Evolutionary conservation across 225 moss, liverwort and hornwort species (phyloP), one percentile per base, ranked within the genome.

Genomic region (Bryum argenteum): DNA sequence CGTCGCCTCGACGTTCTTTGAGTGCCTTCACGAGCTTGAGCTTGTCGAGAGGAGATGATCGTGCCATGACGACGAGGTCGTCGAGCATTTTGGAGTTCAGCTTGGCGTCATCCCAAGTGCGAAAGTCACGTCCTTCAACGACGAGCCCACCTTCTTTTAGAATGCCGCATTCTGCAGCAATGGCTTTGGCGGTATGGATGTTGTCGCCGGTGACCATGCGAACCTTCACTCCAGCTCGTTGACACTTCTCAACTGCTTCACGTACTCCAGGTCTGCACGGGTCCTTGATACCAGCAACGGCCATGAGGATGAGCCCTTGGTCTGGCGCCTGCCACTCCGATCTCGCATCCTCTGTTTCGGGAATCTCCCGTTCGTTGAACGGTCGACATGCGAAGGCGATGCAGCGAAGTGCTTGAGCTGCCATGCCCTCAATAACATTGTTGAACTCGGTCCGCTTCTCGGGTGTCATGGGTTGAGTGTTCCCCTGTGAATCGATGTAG

Each of bases 301-400:
- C 71, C 67, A 78, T 54, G 20, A 81, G 39, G 6, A 41, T 72
- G 13, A 84, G 71, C 38, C 40, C 24, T 40, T 70, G 48, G 26
- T 71, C 70, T 10, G 71, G 65, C 8, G 63, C 69, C 19, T 26
- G 60, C 74, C 54, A 69, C 11, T 69, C 74, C 7, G 20, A 77
- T 21, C 6, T 15, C 12, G 67, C 72, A 11, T 84, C 73, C 11
- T 73, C 80, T 1, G 26, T 68, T 8, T 63, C 51, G 0, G 80
- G 83, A 6, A 80, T 44, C 8, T 70, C 37, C 8, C 4, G 4
- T 48, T 68, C 44, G 4, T 59, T 15, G 21, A 84, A 63, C 9
- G 73, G 1, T 17, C 69, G 57, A 17, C 74, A 77, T 0, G 83
- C 83, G 9, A 84, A 79, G 16, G 80, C 83, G 9, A 84, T 76